These are phyloP conservation scores for Colletotrichum abscissum DNA, from an alignment of 2,329 filamentous ascomycete genomes.

Conservation along the genomic window DNA sequence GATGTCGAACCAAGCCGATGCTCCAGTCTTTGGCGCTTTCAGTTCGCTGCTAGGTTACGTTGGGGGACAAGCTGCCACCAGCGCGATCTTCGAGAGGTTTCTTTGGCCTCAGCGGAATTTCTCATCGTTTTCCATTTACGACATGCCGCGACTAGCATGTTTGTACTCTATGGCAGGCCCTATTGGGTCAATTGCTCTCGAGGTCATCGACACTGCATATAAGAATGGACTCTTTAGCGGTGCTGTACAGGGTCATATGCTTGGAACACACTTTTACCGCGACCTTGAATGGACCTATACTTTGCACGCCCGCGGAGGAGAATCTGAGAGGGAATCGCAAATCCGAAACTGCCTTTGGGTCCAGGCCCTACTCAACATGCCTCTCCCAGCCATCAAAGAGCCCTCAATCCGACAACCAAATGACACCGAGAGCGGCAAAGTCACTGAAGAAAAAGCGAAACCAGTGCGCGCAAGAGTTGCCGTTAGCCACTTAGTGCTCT, in stretches of 20 bases:
- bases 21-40: not conserved
- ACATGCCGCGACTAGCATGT: slow-evolving; percentile 21
- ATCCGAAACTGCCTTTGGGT: slow-evolving; percentile 37
- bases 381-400: not conserved
- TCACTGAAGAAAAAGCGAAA: not conserved
- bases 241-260: not conserved
- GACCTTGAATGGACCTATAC: not conserved
- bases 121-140: slow-evolving; percentile 16
- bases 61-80: slow-evolving; percentile 36
- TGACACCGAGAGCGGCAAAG: not conserved
- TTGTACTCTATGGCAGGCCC: slow-evolving; percentile 39
- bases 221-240: not conserved
- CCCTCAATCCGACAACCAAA: not conserved
- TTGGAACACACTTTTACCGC: not conserved
- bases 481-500: not conserved
- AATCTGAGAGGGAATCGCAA: slow-evolving; percentile 13
- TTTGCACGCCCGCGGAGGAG: not conserved
- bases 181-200: slow-evolving; percentile 35
- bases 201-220: not conserved
- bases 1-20: not conserved
- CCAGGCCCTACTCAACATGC: slow-evolving; percentile 22
- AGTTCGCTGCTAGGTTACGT: slow-evolving; percentile 36
- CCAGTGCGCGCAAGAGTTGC: not conserved
- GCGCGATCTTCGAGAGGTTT: slow-evolving; percentile 33
- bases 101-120: slow-evolving; percentile 39